A percentile compares a stretch with the other conserved stretches of the same genome.
phyloP scores from a whole-genome alignment of 176 grass and related monocot species.

The Musa schizocarpa region DNA sequence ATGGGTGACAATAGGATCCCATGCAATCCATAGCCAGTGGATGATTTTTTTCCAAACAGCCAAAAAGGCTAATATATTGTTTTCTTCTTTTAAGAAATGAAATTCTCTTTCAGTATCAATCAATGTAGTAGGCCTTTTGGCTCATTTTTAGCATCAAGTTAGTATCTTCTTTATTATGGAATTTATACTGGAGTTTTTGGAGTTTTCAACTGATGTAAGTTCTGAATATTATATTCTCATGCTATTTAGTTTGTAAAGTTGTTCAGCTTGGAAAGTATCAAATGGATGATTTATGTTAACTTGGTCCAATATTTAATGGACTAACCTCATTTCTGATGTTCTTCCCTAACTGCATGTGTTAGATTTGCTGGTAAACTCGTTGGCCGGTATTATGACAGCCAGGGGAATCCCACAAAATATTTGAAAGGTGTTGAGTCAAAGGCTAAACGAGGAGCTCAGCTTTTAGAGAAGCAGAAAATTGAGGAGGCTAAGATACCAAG shows the following conservation, averaged over 20 bases:
- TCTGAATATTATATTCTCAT: too few relatives aligned
- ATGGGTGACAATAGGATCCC: not conserved
- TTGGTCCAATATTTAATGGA: not conserved
- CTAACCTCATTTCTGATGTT: not conserved
- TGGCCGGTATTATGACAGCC: conserved; percentile 65
- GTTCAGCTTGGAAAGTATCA: not conserved
- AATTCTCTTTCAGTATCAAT: not conserved
- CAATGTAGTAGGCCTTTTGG: not conserved
- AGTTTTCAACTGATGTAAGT: too few relatives aligned
- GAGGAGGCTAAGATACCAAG: conserved; percentile 78
- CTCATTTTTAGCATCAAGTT: too few relatives aligned
- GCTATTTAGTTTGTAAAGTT: too few relatives aligned
- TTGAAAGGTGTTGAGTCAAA: conserved; percentile 77
- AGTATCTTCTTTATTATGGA: too few relatives aligned
- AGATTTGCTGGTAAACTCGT: conserved; percentile 83
- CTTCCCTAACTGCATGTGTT: not conserved
- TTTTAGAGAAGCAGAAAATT: conserved; percentile 78
- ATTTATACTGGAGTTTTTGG: too few relatives aligned
- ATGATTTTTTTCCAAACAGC: too few relatives aligned
- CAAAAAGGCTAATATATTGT: too few relatives aligned
- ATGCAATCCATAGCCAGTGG: not conserved
- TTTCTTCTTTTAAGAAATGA: not conserved
- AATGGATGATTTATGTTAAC: not conserved
- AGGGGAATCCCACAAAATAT: conserved; percentile 93
- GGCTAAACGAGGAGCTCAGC: conserved; percentile 84